Base-by-base conservation (phyloP, 1,284 basidiomycete species). In the Microbotryum lychnidis-dioicae region DNA sequence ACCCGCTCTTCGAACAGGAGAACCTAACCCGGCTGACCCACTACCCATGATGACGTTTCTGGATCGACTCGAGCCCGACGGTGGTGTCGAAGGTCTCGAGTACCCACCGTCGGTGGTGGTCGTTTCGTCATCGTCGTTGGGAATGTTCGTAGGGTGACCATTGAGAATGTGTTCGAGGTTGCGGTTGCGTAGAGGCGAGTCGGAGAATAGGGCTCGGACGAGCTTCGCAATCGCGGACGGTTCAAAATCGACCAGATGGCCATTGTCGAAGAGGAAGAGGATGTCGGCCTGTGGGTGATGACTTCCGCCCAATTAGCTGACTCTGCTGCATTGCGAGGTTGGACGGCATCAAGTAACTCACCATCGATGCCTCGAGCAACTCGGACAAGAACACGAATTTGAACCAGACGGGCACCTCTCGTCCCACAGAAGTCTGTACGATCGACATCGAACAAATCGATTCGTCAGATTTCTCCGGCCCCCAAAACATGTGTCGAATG, bases 351-450 rank as follows among this genome's bases (percentile, higher is more conserved):
- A 8, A 12, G n/a, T 4, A 42, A 56, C 69, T 37, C 4, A 84
- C 88, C 73, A 97, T 84, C n/a, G 88, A 90, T 1, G 90, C 91
- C 75, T 91, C 88, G 77, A 97, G 75, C 14, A 97, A 79, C 74
- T 96, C 91, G 2, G 87, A 87, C 2, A 94, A 79, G 75, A 96
- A 97, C 23, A 87, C 90, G 75, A 90, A 93, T 74, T 94, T 94
- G 70, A 94, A 81, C 92, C 91, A 97, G n/a, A 84, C 85, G 1
- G 89, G 87, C 20, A 92, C 89, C 68, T 88, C 69, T 12, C 63
- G 63, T 3, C 67, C 67, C 44, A 67, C 58, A 87, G 48, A 67
- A 1, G 61, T 64, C 63, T 69, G 64, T 3, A 72, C 70, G 1
- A 76, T 74, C 3, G 75, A 71, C 8, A 45, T 7, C 7, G 16